Conservation (phyloP, 371 early-diverging fungal genomes). For the Mortierella sp. region DNA sequence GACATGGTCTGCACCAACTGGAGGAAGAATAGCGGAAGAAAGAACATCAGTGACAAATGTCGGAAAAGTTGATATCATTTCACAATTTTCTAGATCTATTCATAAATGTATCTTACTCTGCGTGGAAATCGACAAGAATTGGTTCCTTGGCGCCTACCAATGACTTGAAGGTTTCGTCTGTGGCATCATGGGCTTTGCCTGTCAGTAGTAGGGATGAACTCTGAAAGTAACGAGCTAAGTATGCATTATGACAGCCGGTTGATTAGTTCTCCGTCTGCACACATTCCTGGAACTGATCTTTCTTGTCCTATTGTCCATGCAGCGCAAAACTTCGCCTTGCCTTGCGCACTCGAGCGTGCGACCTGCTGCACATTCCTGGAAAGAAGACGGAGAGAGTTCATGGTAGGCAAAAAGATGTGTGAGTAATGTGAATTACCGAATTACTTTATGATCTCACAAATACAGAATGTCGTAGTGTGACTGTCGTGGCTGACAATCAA, state of each 20-base stretch:
- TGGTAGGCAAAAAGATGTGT: constrained; percentile 2
- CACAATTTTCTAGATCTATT: background rate
- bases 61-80: background rate
- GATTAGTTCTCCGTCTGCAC: background rate
- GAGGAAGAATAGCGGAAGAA: background rate
- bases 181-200: constrained; percentile 43
- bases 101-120: constrained; percentile 28
- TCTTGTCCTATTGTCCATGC: background rate
- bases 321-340: constrained; percentile 10
- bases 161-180: constrained; percentile 27
- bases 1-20: constrained; percentile 54
- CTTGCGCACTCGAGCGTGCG: constrained; percentile 30
- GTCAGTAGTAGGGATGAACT: constrained; percentile 29
- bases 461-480: too few relatives aligned
- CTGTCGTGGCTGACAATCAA: too few relatives aligned
- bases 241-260: background rate
- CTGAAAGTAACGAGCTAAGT: constrained; percentile 40
- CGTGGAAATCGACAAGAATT: constrained; percentile 51
- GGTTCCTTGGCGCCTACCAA: constrained; percentile 36
- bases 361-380: constrained; percentile 36
- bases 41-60: background rate
- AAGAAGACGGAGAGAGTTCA: constrained; percentile 49
- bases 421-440: background rate
- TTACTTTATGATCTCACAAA: background rate
- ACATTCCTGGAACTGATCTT: background rate